phyloP scores from a whole-genome alignment of 2,329 filamentous ascomycete species.

The Penicillium sp. region DNA sequence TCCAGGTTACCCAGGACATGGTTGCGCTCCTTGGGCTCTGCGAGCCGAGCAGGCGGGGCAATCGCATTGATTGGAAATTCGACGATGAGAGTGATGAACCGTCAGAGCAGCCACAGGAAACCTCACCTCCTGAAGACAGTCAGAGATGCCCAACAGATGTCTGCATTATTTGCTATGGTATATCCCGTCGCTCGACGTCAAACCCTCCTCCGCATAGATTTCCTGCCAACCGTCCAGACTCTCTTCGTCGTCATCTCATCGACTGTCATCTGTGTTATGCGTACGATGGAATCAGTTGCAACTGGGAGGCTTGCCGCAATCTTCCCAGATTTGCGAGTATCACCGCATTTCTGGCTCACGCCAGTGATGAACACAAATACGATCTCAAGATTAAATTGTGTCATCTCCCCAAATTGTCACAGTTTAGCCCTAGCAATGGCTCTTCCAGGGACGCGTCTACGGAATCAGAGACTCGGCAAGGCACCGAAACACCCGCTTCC shows the following conservation, averaged over 20 bases:
- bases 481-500: conserved; percentile 17
- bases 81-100: not conserved
- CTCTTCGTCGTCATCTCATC: conserved; percentile 24
- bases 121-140: conserved; percentile 7
- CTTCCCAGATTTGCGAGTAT: conserved; percentile 19
- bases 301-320: conserved; percentile 14
- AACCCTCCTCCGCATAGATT: conserved; percentile 26
- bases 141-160: conserved; percentile 21
- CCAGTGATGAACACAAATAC: conserved; percentile 15
- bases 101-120: conserved; percentile 15
- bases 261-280: conserved; percentile 19
- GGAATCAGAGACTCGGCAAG: conserved; percentile 13
- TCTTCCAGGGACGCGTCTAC: conserved; percentile 13
- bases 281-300: conserved; percentile 21
- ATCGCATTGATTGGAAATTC: conserved; percentile 23
- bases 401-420: conserved; percentile 13
- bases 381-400: conserved; percentile 19
- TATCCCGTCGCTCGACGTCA: conserved; percentile 20
- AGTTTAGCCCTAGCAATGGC: conserved; percentile 6
- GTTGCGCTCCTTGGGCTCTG: conserved; percentile 23
- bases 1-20: conserved; percentile 29
- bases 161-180: conserved; percentile 26
- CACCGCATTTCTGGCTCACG: conserved; percentile 21
- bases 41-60: conserved; percentile 24
- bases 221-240: conserved; percentile 20